Base-by-base conservation (phyloP, 805 yeast species). In the Wickerhamomyces subpelliculosus region DNA sequence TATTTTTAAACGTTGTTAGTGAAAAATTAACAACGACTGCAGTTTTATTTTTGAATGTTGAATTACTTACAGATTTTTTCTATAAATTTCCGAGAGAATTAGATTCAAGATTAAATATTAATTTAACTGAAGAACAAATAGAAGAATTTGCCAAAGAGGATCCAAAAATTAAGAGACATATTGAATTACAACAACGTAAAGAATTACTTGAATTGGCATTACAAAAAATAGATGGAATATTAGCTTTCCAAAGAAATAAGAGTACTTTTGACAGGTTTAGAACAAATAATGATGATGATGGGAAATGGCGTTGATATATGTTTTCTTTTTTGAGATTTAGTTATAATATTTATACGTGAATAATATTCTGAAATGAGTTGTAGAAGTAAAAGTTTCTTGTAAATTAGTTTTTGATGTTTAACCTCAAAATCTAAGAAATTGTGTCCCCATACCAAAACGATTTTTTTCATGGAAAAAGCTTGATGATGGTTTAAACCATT, bases 51-150 rank as follows among this genome's bases (percentile, higher is more conserved):
- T 65, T 93, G 56, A 93, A 93, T 55, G 97, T 94, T 39, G 99
- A 93, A 61, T 67, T 93, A 39, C 67, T 93, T 45, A 84, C 95
- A 48, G 98, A 94, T 61, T 93, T 93, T 55, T 94, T 90, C 57
- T 93, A 94, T 60, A 87, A 88, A 50, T 90, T 93, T 61, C 97
- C 99, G 3, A 73, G 97, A 42, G 97, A 88, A 60, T 69, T 93
- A 44, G 99, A 93, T 58, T 68, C 69, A 36, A 78, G 78, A 46
- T 72, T 93, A 39, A 79, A 80, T 35, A 67, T 70, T 43, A 70
- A 71, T 30, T 65, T 93, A 52, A 67, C 76, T 8, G 70, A 72
- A 36, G 94, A 86, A 38, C 94, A 89, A 54, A 72, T 93, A 36
- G 97, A 89, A 52, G 63, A 64, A 42, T 86, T 90, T 64, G 98